Conservation (phyloP, 2,329 filamentous ascomycete species). For the Ramularia endophylla region DNA sequence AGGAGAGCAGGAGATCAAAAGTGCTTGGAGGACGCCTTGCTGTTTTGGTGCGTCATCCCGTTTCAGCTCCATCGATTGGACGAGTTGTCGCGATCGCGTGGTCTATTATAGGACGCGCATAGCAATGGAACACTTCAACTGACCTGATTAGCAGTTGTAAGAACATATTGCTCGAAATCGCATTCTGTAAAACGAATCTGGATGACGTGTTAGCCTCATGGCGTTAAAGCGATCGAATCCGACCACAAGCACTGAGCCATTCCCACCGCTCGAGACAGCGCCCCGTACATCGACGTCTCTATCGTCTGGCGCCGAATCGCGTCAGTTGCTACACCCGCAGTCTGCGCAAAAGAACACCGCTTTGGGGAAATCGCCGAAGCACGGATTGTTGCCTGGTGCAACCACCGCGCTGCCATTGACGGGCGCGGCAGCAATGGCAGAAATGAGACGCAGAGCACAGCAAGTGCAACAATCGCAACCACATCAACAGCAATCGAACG, state of each 20-base stretch:
- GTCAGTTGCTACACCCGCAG: conserved; percentile 21
- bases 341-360: conserved; percentile 16
- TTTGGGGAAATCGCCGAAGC: conserved; percentile 39
- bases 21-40: too few relatives aligned
- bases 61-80: too few relatives aligned
- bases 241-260: conserved; percentile 35
- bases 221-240: conserved; percentile 41
- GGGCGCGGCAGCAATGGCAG: conserved; percentile 43
- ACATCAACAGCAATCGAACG: conserved; percentile 16
- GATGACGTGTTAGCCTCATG: conserved; percentile 31
- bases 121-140: too few relatives aligned
- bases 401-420: conserved; percentile 32
- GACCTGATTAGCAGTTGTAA: too few relatives aligned
- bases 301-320: conserved; percentile 23
- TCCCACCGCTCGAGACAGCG: conserved; percentile 32
- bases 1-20: too few relatives aligned
- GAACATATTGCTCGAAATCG: too few relatives aligned
- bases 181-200: neutral
- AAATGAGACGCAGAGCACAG: conserved; percentile 41
- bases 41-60: too few relatives aligned
- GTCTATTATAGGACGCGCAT: too few relatives aligned
- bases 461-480: conserved; percentile 36
- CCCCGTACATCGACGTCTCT: conserved; percentile 37
- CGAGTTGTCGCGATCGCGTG: too few relatives aligned
- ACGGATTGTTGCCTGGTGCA: conserved; percentile 33